These are phyloP conservation scores for Diophrys appendiculata DNA, from an alignment of 73 alveolate species.

Conservation along the genomic window DNA sequence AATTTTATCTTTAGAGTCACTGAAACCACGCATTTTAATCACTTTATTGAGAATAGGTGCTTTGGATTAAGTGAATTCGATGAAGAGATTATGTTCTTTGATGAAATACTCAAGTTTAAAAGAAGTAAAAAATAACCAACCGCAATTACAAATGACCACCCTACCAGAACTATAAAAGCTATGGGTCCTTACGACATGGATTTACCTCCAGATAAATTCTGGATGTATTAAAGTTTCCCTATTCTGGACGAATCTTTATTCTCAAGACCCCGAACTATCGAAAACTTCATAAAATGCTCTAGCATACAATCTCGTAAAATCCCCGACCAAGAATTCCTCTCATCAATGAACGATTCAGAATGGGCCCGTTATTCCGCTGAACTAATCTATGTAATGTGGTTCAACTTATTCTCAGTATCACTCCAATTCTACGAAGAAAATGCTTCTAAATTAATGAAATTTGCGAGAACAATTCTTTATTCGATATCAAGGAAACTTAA, in stretches of 20 bases:
- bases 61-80: conserved; percentile 59
- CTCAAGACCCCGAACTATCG: conserved; percentile 48
- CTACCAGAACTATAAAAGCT: conserved; percentile 56
- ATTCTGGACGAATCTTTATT: conserved; percentile 35
- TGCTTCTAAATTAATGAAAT: conserved; percentile 36
- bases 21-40: conserved; percentile 69
- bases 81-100: conserved; percentile 60
- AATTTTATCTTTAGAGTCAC: conserved; percentile 60
- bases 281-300: conserved; percentile 31
- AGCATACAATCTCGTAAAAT: conserved; percentile 3
- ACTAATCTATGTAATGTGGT: conserved; percentile 61
- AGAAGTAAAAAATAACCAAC: conserved; percentile 64
- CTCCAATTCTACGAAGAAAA: conserved; percentile 48
- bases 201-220: conserved; percentile 29
- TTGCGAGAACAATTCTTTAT: conserved; percentile 51
- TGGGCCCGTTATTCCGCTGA: conserved; percentile 64
- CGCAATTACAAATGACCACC: conserved; percentile 36
- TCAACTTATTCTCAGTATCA: conserved; percentile 45
- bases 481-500: conserved; percentile 35
- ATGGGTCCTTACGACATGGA: conserved; percentile 62
- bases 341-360: conserved; percentile 62
- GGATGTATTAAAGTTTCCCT: conserved; percentile 56
- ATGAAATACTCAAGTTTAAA: conserved; percentile 49
- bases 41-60: conserved; percentile 68
- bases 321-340: no score